Evolutionary conservation across 257 asterid species (phyloP).

Genomic region (Galeopsis tetrahit): DNA sequence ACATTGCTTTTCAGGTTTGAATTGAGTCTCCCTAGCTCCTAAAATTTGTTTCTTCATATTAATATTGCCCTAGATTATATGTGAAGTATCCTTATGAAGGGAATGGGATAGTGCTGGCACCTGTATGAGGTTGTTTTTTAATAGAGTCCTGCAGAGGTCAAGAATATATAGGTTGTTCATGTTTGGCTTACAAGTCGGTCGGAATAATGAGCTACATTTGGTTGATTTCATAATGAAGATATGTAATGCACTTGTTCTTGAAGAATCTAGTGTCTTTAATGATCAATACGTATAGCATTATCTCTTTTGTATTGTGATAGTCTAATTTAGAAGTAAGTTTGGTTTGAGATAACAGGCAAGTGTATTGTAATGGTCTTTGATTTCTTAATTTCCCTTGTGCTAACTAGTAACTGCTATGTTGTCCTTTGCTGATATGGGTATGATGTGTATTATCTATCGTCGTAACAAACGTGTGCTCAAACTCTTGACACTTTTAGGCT

Average conservation of each 20-base stretch:
- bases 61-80: background rate
- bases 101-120: background rate
- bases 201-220: background rate
- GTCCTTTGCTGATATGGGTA: background rate
- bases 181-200: background rate
- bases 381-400: background rate
- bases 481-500: conserved; percentile 52
- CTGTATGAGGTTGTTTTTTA: background rate
- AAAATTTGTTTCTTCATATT: background rate
- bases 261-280: background rate
- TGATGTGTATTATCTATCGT: too few relatives aligned
- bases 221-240: background rate
- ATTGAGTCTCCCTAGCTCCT: conserved; percentile 7
- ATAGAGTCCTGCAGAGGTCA: background rate
- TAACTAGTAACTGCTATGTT: background rate
- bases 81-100: background rate
- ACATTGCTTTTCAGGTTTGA: conserved; percentile 85
- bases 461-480: conserved; percentile 24
- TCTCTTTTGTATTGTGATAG: background rate
- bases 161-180: background rate
- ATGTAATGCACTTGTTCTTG: background rate
- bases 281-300: background rate
- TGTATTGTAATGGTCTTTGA: background rate
- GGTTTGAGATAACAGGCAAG: background rate
- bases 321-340: background rate